A percentile compares a stretch with the other conserved stretches of the same genome.
phyloP scores from a whole-genome alignment of 2,329 filamentous ascomycete genomes.

The Colletotrichum chlorophyti region DNA sequence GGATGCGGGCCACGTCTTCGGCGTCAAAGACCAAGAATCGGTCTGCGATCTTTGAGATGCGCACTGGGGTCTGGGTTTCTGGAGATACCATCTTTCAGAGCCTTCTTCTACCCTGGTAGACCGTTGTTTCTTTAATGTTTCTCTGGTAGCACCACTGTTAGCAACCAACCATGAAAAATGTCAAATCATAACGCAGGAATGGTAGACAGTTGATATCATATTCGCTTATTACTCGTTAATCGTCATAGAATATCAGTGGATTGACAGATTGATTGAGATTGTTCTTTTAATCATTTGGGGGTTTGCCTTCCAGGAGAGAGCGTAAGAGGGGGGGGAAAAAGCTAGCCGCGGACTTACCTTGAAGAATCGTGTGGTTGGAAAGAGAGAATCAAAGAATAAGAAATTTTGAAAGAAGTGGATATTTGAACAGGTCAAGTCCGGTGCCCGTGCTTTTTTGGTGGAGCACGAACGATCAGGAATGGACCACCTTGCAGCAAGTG shows the following conservation, averaged over 20 bases:
- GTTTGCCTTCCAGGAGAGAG: too few species aligned
- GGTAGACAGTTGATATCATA: conserved; percentile 10
- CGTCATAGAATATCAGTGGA: conserved; percentile 60
- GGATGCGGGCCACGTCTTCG: conserved; percentile 77
- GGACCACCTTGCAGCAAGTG: neutral
- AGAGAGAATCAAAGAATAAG: conserved; percentile 31
- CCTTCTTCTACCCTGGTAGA: conserved; percentile 33
- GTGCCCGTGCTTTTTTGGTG: neutral
- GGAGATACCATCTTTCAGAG: neutral
- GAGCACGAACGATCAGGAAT: neutral
- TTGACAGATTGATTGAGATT: conserved; percentile 62
- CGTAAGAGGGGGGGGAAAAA: neutral
- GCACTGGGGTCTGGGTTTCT: conserved; percentile 58
- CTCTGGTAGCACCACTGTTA: neutral
- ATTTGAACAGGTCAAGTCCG: too few species aligned
- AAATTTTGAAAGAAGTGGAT: neutral
- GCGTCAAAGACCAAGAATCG: conserved; percentile 92
- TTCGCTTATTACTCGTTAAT: conserved; percentile 49
- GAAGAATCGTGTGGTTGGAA: conserved; percentile 6
- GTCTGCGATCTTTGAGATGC: conserved; percentile 81
- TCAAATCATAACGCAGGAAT: neutral
- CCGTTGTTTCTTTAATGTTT: neutral
- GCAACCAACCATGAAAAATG: neutral
- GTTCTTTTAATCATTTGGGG: conserved; percentile 54
- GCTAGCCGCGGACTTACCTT: conserved; percentile 28